Base-by-base conservation (phyloP, 2,329 filamentous ascomycete species). In the Penicillium brasilianum region DNA sequence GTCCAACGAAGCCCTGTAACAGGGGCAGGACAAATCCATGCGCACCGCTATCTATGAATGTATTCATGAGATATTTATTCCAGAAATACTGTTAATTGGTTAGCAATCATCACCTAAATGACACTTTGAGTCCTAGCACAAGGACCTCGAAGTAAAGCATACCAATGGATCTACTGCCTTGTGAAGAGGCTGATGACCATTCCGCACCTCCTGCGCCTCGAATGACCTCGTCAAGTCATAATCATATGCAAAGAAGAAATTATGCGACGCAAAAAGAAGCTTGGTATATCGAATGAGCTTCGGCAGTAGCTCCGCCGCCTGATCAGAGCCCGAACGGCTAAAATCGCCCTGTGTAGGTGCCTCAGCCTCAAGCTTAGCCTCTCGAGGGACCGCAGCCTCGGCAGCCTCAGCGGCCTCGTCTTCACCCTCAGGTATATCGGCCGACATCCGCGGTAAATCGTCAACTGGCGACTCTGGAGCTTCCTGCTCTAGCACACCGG, bases 241-340 rank as follows among this genome's bases (percentile, higher is more conserved):
- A 66, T 99, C 95, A 75, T 99, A 97, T 0, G 93, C 93, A 76
- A 94, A 99, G 81, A 90, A 98, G 76, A 97, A 98, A 74, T 92
- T 97, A 64, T 85, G 85, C 0, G 90, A 93, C 1, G 90, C 88
- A 72, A 97, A 94, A 62, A 97, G 86, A 58, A 98, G 86, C 71
- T 91, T 91, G 1, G 92, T 89, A 34, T 91, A 96, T 43, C 90
- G 86, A 44, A 99, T 77, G 41, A 98, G 82, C 72, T 97, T 96
- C 1, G 94, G 94, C 11, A 96, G 81, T 34, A 98, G 78, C 41
- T 82, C 83, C 57, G 83, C 78, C 4, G 84, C 80, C 18, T 82
- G 78, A 28, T 72, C 73, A n/a, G 69, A 63, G n/a, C 52, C 41
- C 5, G 59, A 62, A 44, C 28, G 67, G 58, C 50, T 37, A 13